Conservation (phyloP, 805 yeast genomes). For the Kluyveromyces lactis region DNA sequence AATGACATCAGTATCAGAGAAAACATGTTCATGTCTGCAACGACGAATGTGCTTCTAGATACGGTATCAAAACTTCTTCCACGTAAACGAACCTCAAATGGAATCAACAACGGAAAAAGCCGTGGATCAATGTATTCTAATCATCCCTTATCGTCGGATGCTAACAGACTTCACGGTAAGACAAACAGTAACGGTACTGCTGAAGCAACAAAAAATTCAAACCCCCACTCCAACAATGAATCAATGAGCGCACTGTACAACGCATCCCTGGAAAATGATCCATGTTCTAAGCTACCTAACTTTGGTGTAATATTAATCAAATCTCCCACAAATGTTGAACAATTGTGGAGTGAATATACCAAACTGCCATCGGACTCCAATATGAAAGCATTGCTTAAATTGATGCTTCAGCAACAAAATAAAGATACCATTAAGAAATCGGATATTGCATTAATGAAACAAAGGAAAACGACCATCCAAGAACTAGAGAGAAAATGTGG, state of each 20-base stretch:
- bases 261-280: constrained; percentile 10
- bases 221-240: not conserved
- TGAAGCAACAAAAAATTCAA: no score
- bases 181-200: no score
- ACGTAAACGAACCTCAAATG: not conserved
- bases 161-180: no score
- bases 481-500: constrained; percentile 21
- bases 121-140: no score
- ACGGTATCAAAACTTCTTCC: not conserved
- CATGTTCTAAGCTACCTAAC: constrained; percentile 19
- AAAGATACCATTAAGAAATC: constrained; percentile 1
- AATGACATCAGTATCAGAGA: not conserved
- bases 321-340: constrained; percentile 22
- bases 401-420: constrained; percentile 13
- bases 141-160: no score
- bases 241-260: not conserved
- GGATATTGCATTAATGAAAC: constrained; percentile 11
- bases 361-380: constrained; percentile 22
- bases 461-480: constrained; percentile 18
- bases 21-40: constrained; percentile 1
- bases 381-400: constrained; percentile 16
- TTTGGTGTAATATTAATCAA: constrained; percentile 23
- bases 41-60: not conserved
- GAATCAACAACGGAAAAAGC: no score
- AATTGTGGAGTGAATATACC: constrained; percentile 26